These are phyloP conservation scores for Malus sieversii DNA, from an alignment of 306 rosid genomes.

Conservation along the genomic window DNA sequence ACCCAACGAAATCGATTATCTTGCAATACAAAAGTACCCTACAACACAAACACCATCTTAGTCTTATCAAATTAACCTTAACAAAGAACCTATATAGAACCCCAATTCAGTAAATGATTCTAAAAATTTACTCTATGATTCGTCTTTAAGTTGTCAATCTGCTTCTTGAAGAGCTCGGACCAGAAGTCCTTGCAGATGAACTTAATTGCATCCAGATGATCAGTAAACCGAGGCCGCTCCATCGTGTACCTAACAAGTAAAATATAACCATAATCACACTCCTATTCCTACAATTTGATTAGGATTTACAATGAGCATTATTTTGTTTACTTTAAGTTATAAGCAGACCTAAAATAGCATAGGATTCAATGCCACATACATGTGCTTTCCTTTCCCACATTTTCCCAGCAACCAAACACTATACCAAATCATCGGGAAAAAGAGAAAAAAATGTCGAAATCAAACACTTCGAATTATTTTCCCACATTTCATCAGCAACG, in stretches of 20 bases:
- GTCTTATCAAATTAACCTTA: slow-evolving; percentile 4
- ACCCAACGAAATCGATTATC: slow-evolving; percentile 88
- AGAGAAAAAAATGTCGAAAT: not conserved
- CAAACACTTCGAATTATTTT: not conserved
- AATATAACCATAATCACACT: not conserved
- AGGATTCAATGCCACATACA: not conserved
- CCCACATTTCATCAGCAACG: not conserved
- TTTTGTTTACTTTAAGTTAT: not conserved
- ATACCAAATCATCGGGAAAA: not conserved
- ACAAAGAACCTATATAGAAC: not conserved
- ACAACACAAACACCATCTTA: slow-evolving; percentile 8
- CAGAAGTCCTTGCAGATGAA: slow-evolving; percentile 98
- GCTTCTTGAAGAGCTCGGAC: slow-evolving; percentile 98
- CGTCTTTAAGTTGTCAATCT: slow-evolving; percentile 94
- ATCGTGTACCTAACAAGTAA: slow-evolving; percentile 56
- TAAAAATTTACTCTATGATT: slow-evolving; percentile 66
- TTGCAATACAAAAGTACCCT: slow-evolving; percentile 98
- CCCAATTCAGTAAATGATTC: slow-evolving; percentile 2
- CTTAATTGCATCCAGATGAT: slow-evolving; percentile 91
- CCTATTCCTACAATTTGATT: not conserved
- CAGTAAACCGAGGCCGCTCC: slow-evolving; percentile 94
- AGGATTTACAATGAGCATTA: not conserved
- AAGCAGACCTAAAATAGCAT: not conserved
- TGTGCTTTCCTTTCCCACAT: not conserved
- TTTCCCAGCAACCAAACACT: not conserved